A percentile compares a stretch with the other conserved stretches of the same genome.
These are phyloP conservation scores for Fonsecaea erecta DNA, from an alignment of 2,329 filamentous ascomycete genomes.

Conservation along the genomic window DNA sequence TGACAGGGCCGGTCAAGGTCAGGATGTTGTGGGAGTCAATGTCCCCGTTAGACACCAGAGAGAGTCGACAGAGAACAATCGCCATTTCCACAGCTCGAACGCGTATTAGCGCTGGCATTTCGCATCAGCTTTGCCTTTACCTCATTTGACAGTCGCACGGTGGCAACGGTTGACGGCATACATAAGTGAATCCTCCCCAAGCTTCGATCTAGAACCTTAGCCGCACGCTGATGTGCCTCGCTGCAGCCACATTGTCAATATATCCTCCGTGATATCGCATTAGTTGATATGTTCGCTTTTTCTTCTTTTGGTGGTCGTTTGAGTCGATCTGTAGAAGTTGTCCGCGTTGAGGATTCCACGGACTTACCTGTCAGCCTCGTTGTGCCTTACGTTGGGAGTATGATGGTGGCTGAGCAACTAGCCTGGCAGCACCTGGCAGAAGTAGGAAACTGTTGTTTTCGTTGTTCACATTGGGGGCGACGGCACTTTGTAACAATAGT, in stretches of 20 bases:
- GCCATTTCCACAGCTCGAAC: no score
- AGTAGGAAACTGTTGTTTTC: background rate
- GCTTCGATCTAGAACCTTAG: background rate
- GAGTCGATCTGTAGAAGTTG: background rate
- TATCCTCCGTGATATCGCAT: background rate
- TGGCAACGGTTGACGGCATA: no score
- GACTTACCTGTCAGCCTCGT: background rate
- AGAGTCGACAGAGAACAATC: no score
- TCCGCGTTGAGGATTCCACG: background rate
- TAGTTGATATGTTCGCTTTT: background rate
- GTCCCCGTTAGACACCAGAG: no score
- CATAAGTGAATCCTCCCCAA: no score
- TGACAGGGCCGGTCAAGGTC: no score
- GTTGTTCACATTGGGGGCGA: background rate
- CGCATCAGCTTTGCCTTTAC: no score
- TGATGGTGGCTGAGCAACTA: background rate
- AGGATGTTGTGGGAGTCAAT: no score
- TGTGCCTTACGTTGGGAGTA: background rate
- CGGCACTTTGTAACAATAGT: background rate
- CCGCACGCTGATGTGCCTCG: background rate
- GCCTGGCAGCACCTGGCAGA: background rate
- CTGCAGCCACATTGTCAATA: background rate
- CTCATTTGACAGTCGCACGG: no score
- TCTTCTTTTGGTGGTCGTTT: background rate
- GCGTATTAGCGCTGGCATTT: no score